Evolutionary conservation across 169 alveolate genomes (phyloP).

Genomic region (Babesia ovata): DNA sequence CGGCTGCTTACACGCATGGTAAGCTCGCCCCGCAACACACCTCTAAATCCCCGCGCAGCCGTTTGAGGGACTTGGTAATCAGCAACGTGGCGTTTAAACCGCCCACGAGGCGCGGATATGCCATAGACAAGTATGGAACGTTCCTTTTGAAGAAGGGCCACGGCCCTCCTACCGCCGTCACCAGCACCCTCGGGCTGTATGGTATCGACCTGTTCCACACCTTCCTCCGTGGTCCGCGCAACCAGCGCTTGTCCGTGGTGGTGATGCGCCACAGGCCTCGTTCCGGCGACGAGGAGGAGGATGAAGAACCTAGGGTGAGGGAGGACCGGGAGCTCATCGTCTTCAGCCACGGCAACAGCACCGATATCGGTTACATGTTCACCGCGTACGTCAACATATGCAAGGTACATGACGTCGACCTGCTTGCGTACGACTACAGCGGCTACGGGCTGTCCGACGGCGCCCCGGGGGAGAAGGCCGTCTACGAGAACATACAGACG

Average conservation of each 20-base stretch:
- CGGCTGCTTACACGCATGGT: slow-evolving; percentile 26
- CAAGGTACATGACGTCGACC: slow-evolving; percentile 67
- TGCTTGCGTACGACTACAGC: slow-evolving; percentile 88
- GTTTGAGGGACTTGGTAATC: slow-evolving; percentile 59
- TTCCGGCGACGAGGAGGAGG: not conserved
- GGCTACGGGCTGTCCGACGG: slow-evolving; percentile 90
- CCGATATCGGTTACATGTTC: slow-evolving; percentile 86
- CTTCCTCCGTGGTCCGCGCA: not conserved
- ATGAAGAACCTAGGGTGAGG: slow-evolving; percentile 17
- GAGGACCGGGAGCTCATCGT: slow-evolving; percentile 69
- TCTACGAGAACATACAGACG: slow-evolving; percentile 73
- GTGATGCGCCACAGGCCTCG: slow-evolving; percentile 20
- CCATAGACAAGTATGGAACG: slow-evolving; percentile 43
- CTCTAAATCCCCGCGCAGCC: slow-evolving; percentile 34
- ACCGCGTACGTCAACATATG: slow-evolving; percentile 66
- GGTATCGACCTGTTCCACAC: slow-evolving; percentile 10
- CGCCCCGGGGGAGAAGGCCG: slow-evolving; percentile 72
- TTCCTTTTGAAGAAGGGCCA: slow-evolving; percentile 20
- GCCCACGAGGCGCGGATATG: slow-evolving; percentile 72
- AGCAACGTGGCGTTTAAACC: slow-evolving; percentile 76
- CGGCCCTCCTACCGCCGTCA: slow-evolving; percentile 16
- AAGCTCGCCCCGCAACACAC: not conserved
- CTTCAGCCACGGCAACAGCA: slow-evolving; percentile 89
- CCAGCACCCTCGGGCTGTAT: slow-evolving; percentile 21
- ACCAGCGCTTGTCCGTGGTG: slow-evolving; percentile 17